phyloP scores from a whole-genome alignment of 306 rosid genomes.

The Inga oerstediana region DNA sequence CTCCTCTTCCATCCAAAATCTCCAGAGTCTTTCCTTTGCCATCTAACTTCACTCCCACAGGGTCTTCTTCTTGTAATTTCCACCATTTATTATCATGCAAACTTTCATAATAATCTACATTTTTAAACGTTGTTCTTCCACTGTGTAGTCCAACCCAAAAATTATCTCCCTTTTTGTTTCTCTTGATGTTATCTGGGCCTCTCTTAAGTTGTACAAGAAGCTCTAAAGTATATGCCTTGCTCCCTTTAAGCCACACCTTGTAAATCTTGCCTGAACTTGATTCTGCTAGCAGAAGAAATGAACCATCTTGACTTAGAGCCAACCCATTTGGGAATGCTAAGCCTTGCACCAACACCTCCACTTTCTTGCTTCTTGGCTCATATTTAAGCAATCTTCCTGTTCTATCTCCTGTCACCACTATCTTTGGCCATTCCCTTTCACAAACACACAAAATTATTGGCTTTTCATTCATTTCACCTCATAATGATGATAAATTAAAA shows the following conservation, averaged over 20 bases:
- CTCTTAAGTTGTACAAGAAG: constrained; percentile 41
- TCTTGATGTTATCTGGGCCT: constrained; percentile 63
- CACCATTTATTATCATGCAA: not conserved
- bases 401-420: constrained; percentile 48
- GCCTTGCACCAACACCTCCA: constrained; percentile 42
- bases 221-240: constrained; percentile 8
- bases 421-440: not conserved
- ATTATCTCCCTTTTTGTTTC: constrained; percentile 34
- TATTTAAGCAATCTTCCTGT: constrained; percentile 62
- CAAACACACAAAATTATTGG: not conserved
- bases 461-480: not conserved
- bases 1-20: constrained; percentile 31
- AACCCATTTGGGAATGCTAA: constrained; percentile 68
- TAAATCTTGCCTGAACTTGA: constrained; percentile 27
- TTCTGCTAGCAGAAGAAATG: constrained; percentile 54
- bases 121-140: not conserved
- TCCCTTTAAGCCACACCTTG: constrained; percentile 44
- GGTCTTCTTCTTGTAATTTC: constrained; percentile 26
- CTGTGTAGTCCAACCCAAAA: constrained; percentile 62
- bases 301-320: constrained; percentile 57
- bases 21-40: not conserved
- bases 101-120: not conserved
- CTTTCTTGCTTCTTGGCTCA: constrained; percentile 44
- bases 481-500: too few relatives aligned
- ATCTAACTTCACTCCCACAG: constrained; percentile 7